Percentiles rank a stretch among this genome's conserved stretches.
phyloP scores from a whole-genome alignment of 768 basidiomycete species.

The Tricholoma flavovirens region DNA sequence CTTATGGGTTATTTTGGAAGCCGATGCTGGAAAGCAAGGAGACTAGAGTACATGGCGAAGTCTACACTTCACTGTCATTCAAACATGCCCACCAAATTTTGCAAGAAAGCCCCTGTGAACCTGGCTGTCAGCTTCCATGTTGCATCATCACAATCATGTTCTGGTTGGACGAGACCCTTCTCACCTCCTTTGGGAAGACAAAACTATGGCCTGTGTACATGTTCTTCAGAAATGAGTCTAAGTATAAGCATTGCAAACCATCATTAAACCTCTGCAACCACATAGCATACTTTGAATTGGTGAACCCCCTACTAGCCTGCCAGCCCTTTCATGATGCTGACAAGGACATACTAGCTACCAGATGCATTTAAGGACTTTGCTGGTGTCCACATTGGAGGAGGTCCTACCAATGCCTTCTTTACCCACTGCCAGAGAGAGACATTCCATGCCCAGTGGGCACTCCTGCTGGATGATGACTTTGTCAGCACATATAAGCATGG shows the following conservation, averaged over 20 bases:
- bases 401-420: background rate
- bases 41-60: slow-evolving; percentile 14
- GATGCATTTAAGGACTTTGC: slow-evolving; percentile 4
- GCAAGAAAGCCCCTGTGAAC: slow-evolving; percentile 1
- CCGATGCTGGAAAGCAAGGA: background rate
- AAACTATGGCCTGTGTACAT: slow-evolving; percentile 29
- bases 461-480: slow-evolving; percentile 19
- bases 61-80: slow-evolving; percentile 14
- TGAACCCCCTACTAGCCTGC: slow-evolving; percentile 6
- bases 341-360: background rate
- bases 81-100: slow-evolving; percentile 6
- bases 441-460: slow-evolving; percentile 20
- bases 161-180: too few species aligned
- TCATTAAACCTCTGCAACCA: slow-evolving; percentile 17
- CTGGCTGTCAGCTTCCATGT: too few species aligned
- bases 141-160: too few species aligned
- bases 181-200: too few species aligned
- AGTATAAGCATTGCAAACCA: slow-evolving; percentile 24
- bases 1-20: slow-evolving; percentile 15
- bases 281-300: slow-evolving; percentile 24
- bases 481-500: slow-evolving; percentile 18
- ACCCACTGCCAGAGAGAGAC: slow-evolving; percentile 20
- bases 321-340: background rate
- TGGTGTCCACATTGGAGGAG: background rate
- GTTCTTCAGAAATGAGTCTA: slow-evolving; percentile 29